phyloP scores from a whole-genome alignment of 768 basidiomycete species.

The Zangia roseola region DNA sequence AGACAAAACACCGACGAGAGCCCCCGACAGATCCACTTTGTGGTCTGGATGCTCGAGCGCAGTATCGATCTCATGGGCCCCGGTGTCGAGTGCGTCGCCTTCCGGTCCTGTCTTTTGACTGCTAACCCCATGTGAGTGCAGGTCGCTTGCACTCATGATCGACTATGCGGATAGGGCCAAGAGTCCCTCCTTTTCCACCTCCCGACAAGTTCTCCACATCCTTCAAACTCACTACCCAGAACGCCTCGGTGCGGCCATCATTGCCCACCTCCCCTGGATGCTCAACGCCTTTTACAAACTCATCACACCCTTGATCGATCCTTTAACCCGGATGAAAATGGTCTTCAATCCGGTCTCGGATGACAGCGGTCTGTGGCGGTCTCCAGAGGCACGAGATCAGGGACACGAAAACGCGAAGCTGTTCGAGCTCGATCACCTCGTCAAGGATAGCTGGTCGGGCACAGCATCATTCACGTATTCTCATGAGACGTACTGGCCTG shows the following conservation, averaged over 20 bases:
- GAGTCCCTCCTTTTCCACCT: constrained; percentile 41
- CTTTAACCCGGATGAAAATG: constrained; percentile 72
- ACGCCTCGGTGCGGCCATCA: constrained; percentile 70
- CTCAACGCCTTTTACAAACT: constrained; percentile 74
- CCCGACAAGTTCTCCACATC: constrained; percentile 52
- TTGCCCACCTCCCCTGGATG: constrained; percentile 81
- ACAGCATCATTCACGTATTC: constrained; percentile 63
- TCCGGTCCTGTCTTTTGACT: constrained; percentile 18
- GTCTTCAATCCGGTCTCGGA: constrained; percentile 61
- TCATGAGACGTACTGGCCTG: constrained; percentile 75
- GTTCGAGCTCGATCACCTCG: constrained; percentile 69
- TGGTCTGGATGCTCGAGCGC: constrained; percentile 78
- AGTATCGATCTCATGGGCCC: constrained; percentile 74
- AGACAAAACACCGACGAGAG: constrained; percentile 78
- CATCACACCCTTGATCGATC: constrained; percentile 81
- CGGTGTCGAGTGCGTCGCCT: constrained; percentile 69
- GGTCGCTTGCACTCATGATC: constrained; percentile 69
- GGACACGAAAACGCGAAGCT: constrained; percentile 31
- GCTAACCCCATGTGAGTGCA: constrained; percentile 23
- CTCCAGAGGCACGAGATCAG: constrained; percentile 21
- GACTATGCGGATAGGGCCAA: constrained; percentile 77
- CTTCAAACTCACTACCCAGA: constrained; percentile 86
- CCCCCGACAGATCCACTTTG: constrained; percentile 66
- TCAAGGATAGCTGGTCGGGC: constrained; percentile 71
- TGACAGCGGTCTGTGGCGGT: constrained; percentile 26